Base-by-base conservation (phyloP, 768 basidiomycete genomes). In the Amanita inopinata region DNA sequence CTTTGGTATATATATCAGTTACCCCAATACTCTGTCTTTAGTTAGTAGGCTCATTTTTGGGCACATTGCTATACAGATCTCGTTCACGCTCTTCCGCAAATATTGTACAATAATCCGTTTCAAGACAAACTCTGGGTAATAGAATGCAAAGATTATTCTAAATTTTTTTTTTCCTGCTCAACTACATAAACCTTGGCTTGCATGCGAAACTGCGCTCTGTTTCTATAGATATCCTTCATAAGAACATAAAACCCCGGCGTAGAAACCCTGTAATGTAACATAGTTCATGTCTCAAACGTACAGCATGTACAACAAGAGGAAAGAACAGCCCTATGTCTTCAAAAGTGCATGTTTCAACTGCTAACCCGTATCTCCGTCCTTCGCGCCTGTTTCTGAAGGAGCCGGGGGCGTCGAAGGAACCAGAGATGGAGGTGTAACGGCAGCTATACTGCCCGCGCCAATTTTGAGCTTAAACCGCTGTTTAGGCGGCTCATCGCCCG, bases 311-410 rank as follows among this genome's bases (percentile, higher is more conserved):
- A 31, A 30, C 25, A 24, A 20, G 33, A 27, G 5, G 17, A 35
- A 11, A 44, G 22, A 28, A 39, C 20, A 45, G 34, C 22, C 14
- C 9, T 24, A 23, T 30, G 19, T 35, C 24, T 20, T 31, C 27
- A 44, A 35, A 47, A 30, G 7, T 7, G 17, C 3, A 46, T n/a
- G 11, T 32, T 31, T 33, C n/a, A 46, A 40, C 46, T 27, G 43
- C 60, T 69, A 86, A 48, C 83, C 83, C 32, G 74, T 82, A 56
- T 86, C 83, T 41, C 78, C 82, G 51, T 85, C 81, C 61, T 85
- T 85, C 46, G 71, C 67, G 54, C 74, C 70, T 47, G 70, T 60
- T 70, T 78, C 72, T 77, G 83, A 75, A 56, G 76, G 67, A 40
- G 65, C 55, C 9, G 67, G 61, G 4, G 61, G 57, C 11, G 53